Evolutionary conservation across 208 protist species (phyloP), one percentile per base, ranked within the genome.

Genomic region (Trichomonas vaginalis): DNA sequence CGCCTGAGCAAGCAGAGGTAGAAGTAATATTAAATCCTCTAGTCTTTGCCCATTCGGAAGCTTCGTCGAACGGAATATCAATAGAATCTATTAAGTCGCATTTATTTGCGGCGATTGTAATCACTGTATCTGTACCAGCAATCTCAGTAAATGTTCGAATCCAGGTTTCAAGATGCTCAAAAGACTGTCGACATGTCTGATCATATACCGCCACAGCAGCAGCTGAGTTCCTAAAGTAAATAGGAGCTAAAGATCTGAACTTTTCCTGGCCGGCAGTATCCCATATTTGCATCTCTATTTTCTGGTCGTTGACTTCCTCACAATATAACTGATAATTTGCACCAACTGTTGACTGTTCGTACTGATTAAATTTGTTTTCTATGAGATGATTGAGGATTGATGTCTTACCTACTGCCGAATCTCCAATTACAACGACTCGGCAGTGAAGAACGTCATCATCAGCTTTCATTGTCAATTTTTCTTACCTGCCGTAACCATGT

Each of bases 201-300:
- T 92, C 86, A 39, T 45, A 92, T 35, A 92, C 86, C 8, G 35
- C 86, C n/a, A 92, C 86, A 35, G 86, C 40, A 8, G 86, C 86
- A 10, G 17, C 45, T 35, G 86, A 42, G 10, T 42, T 42, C 56
- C 86, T 48, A 32, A 48, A 92, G 51, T 92, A 92, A 51, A 92
- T 92, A 8, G 86, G 86, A 0, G 40, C 86, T 10, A 92, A 15
- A 6, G 86, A 92, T 51, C 86, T 35, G 45, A 92, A 92, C 27
- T 42, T 35, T 32, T 92, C 86, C 15, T 92, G 86, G 17, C 86
- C 86, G 27, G 86, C 40, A 0, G 86, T 92, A 47, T 92, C 86
- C 86, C 86, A 92, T 35, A 92, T 92, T 92, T 92, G 86, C 86
- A 92, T 92, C 37, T 92, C 86, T 0, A 92, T 40, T n/a, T 88